Conservation (phyloP, 768 basidiomycete species). For the Coprinopsis marcescibilis region DNA sequence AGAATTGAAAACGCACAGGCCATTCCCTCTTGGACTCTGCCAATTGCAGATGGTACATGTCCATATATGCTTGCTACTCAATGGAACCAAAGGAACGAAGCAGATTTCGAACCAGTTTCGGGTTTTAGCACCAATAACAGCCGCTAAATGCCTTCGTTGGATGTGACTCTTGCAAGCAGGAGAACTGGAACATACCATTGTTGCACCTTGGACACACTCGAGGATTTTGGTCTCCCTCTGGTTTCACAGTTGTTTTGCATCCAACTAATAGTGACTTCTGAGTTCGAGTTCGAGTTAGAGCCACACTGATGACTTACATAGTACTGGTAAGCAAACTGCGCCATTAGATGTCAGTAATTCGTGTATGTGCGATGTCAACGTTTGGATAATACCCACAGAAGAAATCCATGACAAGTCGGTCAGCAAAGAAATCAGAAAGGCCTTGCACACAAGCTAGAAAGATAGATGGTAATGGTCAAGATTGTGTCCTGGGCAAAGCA, state of each 20-base stretch:
- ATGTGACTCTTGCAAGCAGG: too few relatives aligned
- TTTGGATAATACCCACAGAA: slow-evolving; percentile 3
- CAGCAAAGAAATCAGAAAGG: too few relatives aligned
- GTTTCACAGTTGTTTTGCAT: slow-evolving; percentile 48
- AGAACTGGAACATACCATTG: slow-evolving; percentile 58
- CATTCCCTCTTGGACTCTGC: slow-evolving; percentile 43
- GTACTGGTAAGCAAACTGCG: slow-evolving; percentile 12
- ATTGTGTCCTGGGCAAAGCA: too few relatives aligned
- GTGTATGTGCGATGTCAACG: not conserved
- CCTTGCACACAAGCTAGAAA: too few relatives aligned
- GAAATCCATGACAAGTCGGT: slow-evolving; percentile 4
- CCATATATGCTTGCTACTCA: slow-evolving; percentile 56
- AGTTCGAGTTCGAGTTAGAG: not conserved
- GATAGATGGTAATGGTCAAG: too few relatives aligned
- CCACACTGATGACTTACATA: slow-evolving; percentile 9
- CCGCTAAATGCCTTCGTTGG: too few relatives aligned
- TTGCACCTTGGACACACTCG: slow-evolving; percentile 63
- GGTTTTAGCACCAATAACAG: slow-evolving; percentile 52
- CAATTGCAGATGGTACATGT: slow-evolving; percentile 63
- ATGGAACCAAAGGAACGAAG: slow-evolving; percentile 60
- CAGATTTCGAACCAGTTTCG: slow-evolving; percentile 64
- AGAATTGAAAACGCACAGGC: not conserved
- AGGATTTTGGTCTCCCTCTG: slow-evolving; percentile 44
- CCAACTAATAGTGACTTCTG: slow-evolving; percentile 38
- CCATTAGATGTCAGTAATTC: not conserved